A percentile compares a stretch with the other conserved stretches of the same genome.
Evolutionary conservation across 345 rosid species (phyloP).

Genomic region (Tarenaya hassleriana): DNA sequence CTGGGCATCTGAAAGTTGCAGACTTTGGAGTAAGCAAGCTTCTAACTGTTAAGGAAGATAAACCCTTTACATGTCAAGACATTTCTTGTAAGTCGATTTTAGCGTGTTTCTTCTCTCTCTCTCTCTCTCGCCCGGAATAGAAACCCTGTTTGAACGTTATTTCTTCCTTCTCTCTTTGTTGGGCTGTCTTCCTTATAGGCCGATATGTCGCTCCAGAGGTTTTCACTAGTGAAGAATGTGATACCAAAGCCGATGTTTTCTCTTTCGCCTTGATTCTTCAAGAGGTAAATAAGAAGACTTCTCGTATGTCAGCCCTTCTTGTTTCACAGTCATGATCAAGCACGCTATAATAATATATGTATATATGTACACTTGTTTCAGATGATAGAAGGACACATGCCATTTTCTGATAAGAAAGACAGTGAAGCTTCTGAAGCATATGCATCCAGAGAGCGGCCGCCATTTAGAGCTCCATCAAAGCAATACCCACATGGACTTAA

Average conservation of each 20-base stretch:
- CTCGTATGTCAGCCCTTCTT: too few species aligned
- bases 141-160: neutral
- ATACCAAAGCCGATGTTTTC: conserved; percentile 91
- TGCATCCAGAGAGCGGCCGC: conserved; percentile 45
- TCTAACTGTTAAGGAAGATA: conserved; percentile 79
- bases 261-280: conserved; percentile 88
- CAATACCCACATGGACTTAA: conserved; percentile 72
- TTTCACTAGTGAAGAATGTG: conserved; percentile 59
- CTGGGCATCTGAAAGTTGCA: conserved; percentile 94
- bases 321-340: too few species aligned
- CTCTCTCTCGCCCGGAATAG: too few species aligned
- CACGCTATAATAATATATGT: too few species aligned
- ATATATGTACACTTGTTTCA: too few species aligned
- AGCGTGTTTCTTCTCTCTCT: too few species aligned
- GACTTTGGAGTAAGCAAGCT: conserved; percentile 94
- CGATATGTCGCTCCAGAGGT: conserved; percentile 89
- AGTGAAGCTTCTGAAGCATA: conserved; percentile 56
- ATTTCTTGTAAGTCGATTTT: conserved; percentile 77
- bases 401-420: conserved; percentile 60
- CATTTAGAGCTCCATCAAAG: conserved; percentile 69
- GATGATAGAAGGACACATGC: conserved; percentile 88
- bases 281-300: conserved; percentile 44
- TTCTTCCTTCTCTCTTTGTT: neutral
- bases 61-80: conserved; percentile 55
- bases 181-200: conserved; percentile 40